Evolutionary conservation across 129 eudicot genomes (phyloP), one percentile per base, ranked within the genome.

Genomic region (Ambrosia trifida): DNA sequence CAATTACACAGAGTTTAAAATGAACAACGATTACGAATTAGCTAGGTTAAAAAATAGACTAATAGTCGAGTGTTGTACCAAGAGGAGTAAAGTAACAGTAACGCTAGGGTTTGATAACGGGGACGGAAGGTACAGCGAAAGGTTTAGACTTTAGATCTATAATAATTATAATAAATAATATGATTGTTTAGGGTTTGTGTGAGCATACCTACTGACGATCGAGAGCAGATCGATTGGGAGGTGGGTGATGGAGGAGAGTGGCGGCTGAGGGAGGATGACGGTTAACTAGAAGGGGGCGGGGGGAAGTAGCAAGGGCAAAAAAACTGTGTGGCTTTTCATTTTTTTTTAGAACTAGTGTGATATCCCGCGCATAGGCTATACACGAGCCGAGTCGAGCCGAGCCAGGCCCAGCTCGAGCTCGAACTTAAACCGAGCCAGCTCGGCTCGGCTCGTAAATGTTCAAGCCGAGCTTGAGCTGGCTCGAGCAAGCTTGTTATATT

Each of bases 261-360:
- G 58, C 32, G 67, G 73, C 70, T 57, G 54, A 16, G 33, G 72
- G 65, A 64, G 64, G 52, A 38, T 17, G 64, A 14, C 11, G 69
- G 64, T 49, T 41, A 50, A 50, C 36, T 50, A 20, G 72, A 65
- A 30, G 72, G 79, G 72, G 79, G 72, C 66, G 79, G 46, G 53
- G 59, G 41, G 20, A 46, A 20, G 32, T 38, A 43, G 65, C 47
- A 51, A 74, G 79, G 79, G 72, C 72, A 51, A 64, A 30, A 51
- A 64, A 30, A 58, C 56, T 64, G 72, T 57, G 33, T 59, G n/a
- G n/a, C n/a, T n/a, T n/a, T n/a, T n/a, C n/a, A n/a, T n/a, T n/a
- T n/a, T n/a, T n/a, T n/a, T n/a, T n/a, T n/a, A n/a, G n/a, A n/a
- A n/a, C n/a, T n/a, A n/a, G n/a, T n/a, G n/a, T n/a, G n/a, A n/a